These are phyloP conservation scores for Syzygium jambos DNA, from an alignment of 345 rosid species.

Conservation along the genomic window DNA sequence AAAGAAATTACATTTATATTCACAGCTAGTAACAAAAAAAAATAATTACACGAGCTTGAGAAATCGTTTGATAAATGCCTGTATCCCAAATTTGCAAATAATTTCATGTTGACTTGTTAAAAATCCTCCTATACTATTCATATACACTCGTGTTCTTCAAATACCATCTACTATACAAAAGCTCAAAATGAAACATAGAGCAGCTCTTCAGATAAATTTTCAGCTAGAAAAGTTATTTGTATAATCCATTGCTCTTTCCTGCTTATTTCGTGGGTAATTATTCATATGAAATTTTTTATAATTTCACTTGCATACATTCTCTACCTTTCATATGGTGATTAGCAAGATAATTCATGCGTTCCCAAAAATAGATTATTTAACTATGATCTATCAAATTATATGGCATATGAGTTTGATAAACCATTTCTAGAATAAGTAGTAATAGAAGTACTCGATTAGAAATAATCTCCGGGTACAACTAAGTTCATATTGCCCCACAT, in stretches of 20 bases:
- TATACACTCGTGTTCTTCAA: background rate
- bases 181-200: background rate
- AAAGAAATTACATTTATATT: background rate
- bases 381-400: background rate
- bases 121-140: background rate
- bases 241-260: background rate
- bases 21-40: background rate
- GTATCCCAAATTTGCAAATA: background rate
- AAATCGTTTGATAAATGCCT: background rate
- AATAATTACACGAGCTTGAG: background rate
- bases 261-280: background rate
- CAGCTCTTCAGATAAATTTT: background rate
- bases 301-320: background rate
- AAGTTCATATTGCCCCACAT: background rate
- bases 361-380: background rate
- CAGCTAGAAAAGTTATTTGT: background rate
- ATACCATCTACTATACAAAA: background rate
- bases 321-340: background rate
- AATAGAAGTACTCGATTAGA: background rate
- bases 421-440: background rate
- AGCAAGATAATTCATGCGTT: background rate
- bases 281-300: background rate
- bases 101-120: background rate
- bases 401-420: background rate
- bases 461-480: background rate